Percentiles rank a stretch among this genome's conserved stretches.
phyloP scores from a whole-genome alignment of 2,329 filamentous ascomycete genomes.

The Fusarium brevicatenulatum region DNA sequence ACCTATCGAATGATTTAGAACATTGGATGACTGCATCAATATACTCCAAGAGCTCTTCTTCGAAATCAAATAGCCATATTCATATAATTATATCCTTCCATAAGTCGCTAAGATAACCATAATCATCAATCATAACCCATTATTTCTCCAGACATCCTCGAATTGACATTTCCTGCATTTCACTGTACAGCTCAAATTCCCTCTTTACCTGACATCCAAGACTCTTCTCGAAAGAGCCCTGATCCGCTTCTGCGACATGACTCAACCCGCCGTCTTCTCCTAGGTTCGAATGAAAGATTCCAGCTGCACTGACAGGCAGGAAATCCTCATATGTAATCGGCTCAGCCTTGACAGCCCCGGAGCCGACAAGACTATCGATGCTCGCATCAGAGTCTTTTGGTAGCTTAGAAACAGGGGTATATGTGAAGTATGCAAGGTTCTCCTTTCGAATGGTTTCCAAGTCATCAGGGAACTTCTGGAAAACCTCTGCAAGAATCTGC shows the following conservation, averaged over 20 bases:
- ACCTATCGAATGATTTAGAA: background rate
- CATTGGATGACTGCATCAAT: background rate
- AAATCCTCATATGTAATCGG: slow-evolving; percentile 66
- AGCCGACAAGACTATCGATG: slow-evolving; percentile 48
- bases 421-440: slow-evolving; percentile 54
- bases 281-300: slow-evolving; percentile 61
- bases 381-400: background rate
- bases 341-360: slow-evolving; percentile 48
- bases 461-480: slow-evolving; percentile 54
- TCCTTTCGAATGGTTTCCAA: slow-evolving; percentile 50
- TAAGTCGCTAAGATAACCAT: background rate
- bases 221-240: slow-evolving; percentile 1
- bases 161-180: slow-evolving; percentile 8
- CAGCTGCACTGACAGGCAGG: slow-evolving; percentile 62
- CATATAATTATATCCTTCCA: background rate
- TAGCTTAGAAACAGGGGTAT: slow-evolving; percentile 26
- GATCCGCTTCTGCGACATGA: background rate
- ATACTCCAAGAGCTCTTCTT: background rate
- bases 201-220: slow-evolving; percentile 6
- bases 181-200: slow-evolving; percentile 14
- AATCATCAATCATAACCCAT: background rate
- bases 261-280: background rate
- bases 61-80: background rate
- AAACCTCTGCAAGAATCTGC: slow-evolving; percentile 43
- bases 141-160: background rate